A percentile compares a stretch with the other conserved stretches of the same genome.
These are phyloP conservation scores for Mycena leptocephala DNA, from an alignment of 768 basidiomycete genomes.

Conservation along the genomic window DNA sequence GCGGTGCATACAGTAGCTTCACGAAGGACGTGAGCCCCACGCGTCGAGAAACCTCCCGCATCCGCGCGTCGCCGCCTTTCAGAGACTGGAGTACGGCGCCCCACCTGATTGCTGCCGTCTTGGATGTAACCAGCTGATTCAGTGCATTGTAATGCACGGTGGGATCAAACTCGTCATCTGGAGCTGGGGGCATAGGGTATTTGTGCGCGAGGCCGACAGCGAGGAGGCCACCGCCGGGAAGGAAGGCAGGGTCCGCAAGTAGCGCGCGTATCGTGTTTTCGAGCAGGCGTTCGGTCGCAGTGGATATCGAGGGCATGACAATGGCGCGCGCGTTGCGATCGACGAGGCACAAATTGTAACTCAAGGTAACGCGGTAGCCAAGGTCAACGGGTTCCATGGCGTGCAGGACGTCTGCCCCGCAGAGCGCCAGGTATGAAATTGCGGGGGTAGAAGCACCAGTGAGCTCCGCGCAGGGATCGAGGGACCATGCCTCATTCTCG, in stretches of 20 bases:
- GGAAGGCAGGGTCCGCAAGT: constrained; percentile 43
- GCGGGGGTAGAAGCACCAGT: constrained; percentile 44
- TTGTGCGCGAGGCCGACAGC: constrained; percentile 53
- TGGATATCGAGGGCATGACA: background rate
- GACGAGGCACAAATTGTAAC: constrained; percentile 56
- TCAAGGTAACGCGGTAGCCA: constrained; percentile 58
- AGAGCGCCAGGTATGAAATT: constrained; percentile 55
- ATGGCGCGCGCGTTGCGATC: background rate
- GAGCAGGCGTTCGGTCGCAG: constrained; percentile 23
- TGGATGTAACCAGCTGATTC: background rate
- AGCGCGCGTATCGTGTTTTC: constrained; percentile 42
- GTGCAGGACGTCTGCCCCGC: constrained; percentile 35
- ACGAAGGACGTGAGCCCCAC: too few relatives aligned
- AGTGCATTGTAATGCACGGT: background rate
- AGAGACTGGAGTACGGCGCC: background rate
- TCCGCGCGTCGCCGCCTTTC: background rate
- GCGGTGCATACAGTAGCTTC: constrained; percentile 28
- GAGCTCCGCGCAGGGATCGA: constrained; percentile 53
- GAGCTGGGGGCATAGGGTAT: constrained; percentile 46
- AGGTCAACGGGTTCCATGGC: background rate
- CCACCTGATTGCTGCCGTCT: background rate
- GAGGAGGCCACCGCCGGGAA: constrained; percentile 51
- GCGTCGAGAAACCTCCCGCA: too few relatives aligned
- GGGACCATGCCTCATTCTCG: constrained; percentile 49
- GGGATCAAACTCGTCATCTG: background rate